phyloP scores from a whole-genome alignment of 805 yeast species.

The Kuraishia ogatae region DNA sequence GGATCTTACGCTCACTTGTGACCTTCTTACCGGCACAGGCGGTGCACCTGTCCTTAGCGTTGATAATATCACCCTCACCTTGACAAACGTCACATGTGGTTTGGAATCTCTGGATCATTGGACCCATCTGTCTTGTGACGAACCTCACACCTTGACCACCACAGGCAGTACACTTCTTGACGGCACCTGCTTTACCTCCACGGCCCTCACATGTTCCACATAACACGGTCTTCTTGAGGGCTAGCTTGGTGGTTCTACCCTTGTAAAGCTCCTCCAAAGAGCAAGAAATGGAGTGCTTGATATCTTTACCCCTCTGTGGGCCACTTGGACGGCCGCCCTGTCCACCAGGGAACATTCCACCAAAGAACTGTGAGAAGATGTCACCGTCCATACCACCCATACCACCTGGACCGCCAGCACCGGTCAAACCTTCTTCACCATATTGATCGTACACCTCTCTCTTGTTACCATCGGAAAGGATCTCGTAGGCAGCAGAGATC shows the following conservation, averaged over 20 bases:
- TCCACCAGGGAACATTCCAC: conserved; percentile 52
- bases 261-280: conserved; percentile 88
- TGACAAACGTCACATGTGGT: conserved; percentile 86
- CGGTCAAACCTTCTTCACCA: conserved; percentile 88
- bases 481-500: conserved; percentile 78
- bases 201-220: conserved; percentile 88
- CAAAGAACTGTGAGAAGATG: conserved; percentile 51
- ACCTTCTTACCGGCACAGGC: conserved; percentile 86
- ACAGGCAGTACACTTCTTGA: conserved; percentile 81
- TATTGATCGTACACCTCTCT: conserved; percentile 82
- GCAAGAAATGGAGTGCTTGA: conserved; percentile 79
- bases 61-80: conserved; percentile 86
- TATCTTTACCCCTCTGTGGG: conserved; percentile 85
- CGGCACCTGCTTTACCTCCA: conserved; percentile 92
- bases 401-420: conserved; percentile 61
- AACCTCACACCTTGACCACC: conserved; percentile 88
- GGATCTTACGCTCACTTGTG: conserved; percentile 77
- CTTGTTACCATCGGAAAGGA: conserved; percentile 81
- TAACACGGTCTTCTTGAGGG: conserved; percentile 82
- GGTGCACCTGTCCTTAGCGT: conserved; percentile 83
- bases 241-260: conserved; percentile 91
- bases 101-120: conserved; percentile 97
- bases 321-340: conserved; percentile 66
- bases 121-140: conserved; percentile 97
- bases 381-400: conserved; percentile 48